Conservation (phyloP, 352 stramenopile genomes). For the Phytophthora hybrid region DNA sequence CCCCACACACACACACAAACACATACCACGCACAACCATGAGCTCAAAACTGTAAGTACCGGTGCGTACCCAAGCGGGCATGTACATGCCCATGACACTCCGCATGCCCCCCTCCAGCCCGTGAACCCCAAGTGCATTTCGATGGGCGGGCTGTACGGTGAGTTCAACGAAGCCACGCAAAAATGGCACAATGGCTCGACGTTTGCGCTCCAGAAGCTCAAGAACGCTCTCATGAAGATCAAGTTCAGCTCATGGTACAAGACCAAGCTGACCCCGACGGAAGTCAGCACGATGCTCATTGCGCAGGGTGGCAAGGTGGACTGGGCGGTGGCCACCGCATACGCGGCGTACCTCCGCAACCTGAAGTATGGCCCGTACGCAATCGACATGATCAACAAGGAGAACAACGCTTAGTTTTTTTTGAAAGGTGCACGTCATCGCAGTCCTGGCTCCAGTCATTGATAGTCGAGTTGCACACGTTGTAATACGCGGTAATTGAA, state of each 20-base stretch:
- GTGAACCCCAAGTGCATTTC: too few species aligned
- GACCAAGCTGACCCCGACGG: slow-evolving; percentile 2
- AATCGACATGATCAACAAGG: slow-evolving; percentile 3
- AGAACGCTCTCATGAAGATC: slow-evolving; percentile 6
- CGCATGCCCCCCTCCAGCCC: too few species aligned
- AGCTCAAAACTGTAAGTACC: too few species aligned
- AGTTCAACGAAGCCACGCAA: too few species aligned
- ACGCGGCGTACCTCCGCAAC: slow-evolving; percentile 17
- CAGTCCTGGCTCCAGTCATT: not conserved
- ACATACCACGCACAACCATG: too few species aligned
- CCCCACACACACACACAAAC: too few species aligned
- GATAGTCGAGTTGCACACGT: slow-evolving; percentile 8
- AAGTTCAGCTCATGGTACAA: slow-evolving; percentile 13
- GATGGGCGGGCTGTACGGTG: too few species aligned
- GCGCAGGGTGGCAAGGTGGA: slow-evolving; percentile 2
- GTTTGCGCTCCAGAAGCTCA: not conserved
- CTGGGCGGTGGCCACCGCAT: slow-evolving; percentile 10
- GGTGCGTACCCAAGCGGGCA: too few species aligned
- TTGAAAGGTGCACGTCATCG: not conserved
- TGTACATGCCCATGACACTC: too few species aligned
- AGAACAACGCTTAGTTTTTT: slow-evolving; percentile 1
- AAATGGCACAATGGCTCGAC: too few species aligned
- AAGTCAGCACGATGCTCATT: slow-evolving; percentile 4
- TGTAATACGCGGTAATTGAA: slow-evolving; percentile 7
- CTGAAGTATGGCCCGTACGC: slow-evolving; percentile 13